Evolutionary conservation across 192 early-diverging fungal genomes (phyloP), one percentile per base, ranked within the genome.

Genomic region (Umbelopsis ramanniana): DNA sequence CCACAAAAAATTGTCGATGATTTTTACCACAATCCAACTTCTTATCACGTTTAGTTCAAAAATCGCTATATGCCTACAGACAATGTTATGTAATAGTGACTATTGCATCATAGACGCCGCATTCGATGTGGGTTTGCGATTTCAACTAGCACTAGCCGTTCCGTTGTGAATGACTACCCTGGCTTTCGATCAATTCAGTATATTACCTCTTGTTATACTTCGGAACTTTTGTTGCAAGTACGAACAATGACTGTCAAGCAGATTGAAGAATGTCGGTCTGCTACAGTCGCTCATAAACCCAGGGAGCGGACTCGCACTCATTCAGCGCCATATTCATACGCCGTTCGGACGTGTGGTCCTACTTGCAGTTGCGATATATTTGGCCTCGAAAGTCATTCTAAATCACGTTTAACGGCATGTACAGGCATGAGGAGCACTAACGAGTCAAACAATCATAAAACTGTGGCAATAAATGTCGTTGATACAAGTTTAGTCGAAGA

Each of bases 181-280:
- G 48, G n/a, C 33, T 29, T 12, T 37, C n/a, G 14, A 37, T 2
- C 24, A 12, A 26, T 8, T 33, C 33, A 35, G 19, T 12, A 35
- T 29, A 37, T 35, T 63, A 8, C 9, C 35, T 26, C 26, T 37
- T 63, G 57, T 63, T 63, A 35, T 37, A 63, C 57, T 63, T 63
- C 57, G 57, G 57, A 63, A 63, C 57, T 63, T 63, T 63, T 63
- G 57, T 63, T 63, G n/a, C 57, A 26, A 63, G 57, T 63, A 24
- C 26, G 11, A 29, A 63, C 57, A 63, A 63, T 63, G 57, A 63
- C 57, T 29, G 33, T 63, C 12, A 63, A 29, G 8, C 57, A 63
- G 57, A 29, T 63, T 17, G 57, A 63, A 37, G 57, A 29, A 19
- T 19, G 24, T n/a, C 5, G 15, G 33, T 12, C 57, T 37, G 29